Base-by-base conservation (phyloP, 2,329 filamentous ascomycete species). In the Byssoonygena ceratinophila region DNA sequence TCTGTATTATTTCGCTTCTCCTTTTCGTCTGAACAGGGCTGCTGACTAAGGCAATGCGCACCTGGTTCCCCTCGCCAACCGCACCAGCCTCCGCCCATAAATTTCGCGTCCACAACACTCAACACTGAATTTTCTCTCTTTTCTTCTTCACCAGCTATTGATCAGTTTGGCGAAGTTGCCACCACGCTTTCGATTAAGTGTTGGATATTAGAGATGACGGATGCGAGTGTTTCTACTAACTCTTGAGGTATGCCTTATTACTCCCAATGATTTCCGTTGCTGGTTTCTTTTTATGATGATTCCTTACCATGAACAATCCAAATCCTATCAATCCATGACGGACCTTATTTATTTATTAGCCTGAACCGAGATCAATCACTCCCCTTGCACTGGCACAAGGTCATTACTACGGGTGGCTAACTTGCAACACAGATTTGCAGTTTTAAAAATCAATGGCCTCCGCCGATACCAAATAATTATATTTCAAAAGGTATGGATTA, bases 291-390 rank as follows among this genome's bases (percentile, higher is more conserved):
- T 41, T 32, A 63, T 64, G 66, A 75, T 67, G 73, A 76, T 70
- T 36, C 44, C 66, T 62, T 64, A 37, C 57, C 61, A 71, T 61
- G 68, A 76, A 77, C 75, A 78, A 78, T 78, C 76, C 76, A 79
- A 78, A 67, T 74, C 76, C 76, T 75, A 79, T 69, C n/a, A 71
- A 64, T 63, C 68, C 68, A 64, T 78, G 76, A 73, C 73, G 76
- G 76, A 76, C 64, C 64, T 62, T 59, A 37, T 63, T 62, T 62
- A 70, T 60, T 70, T 77, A 76, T 76, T 77, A 77, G 73, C 72
- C 76, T 78, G 76, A 78, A 66, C 54, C 54, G 29, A 58, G 54
- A 20, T 51, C 27, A 41, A 29, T 41, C 36, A 16, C 43, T 43
- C 34, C 43, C 23, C n/a, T n/a, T 36, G 46, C 20, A 9, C 54